phyloP scores from a whole-genome alignment of 345 rosid genomes.

The Sonneratia caseolaris region DNA sequence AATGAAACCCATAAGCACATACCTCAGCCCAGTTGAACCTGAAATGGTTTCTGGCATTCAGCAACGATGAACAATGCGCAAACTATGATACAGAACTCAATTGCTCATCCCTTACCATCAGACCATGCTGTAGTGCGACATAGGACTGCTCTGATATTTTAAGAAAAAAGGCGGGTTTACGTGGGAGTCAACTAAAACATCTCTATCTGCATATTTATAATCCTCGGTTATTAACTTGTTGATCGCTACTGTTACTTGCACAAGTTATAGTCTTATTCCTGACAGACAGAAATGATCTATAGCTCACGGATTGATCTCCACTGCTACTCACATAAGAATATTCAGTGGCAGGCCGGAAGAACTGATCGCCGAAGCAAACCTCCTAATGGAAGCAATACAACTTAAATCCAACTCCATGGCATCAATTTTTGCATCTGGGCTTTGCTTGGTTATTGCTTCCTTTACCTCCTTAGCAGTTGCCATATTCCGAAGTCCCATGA shows the following conservation, averaged over 20 bases:
- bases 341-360: constrained; percentile 27
- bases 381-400: constrained; percentile 30
- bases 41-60: neutral
- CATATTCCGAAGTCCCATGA: constrained; percentile 29
- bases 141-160: too few species aligned
- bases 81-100: neutral
- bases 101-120: neutral
- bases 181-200: too few species aligned
- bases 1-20: neutral
- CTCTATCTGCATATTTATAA: neutral
- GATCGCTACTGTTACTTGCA: neutral
- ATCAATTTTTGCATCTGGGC: constrained; percentile 26
- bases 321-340: constrained; percentile 28
- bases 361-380: constrained; percentile 21
- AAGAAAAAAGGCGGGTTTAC: too few species aligned
- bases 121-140: too few species aligned
- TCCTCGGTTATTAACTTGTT: neutral
- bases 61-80: neutral
- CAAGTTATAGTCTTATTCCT: too few species aligned
- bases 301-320: neutral
- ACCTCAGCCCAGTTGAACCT: neutral
- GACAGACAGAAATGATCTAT: neutral
- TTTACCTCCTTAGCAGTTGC: constrained; percentile 20
- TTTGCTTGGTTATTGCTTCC: constrained; percentile 23
- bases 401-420: constrained; percentile 36